Evolutionary conservation across 2,329 filamentous ascomycete species (phyloP).

Genomic region (Chaetomiaceae sp.): DNA sequence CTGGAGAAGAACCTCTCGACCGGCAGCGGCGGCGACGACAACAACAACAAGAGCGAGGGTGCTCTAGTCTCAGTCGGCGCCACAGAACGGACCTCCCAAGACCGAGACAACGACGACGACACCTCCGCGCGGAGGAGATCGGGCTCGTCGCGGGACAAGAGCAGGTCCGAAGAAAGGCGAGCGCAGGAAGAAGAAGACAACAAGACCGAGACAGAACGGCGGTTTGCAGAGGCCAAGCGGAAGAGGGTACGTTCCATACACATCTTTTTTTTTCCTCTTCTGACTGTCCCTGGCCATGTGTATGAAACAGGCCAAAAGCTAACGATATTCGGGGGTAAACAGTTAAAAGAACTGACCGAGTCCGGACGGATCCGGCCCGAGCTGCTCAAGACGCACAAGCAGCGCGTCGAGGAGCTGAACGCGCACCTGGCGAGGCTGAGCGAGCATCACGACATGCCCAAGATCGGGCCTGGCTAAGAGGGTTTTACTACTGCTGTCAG

Average conservation of each 20-base stretch:
- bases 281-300: no score
- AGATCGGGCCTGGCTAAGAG: constrained; percentile 56
- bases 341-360: constrained; percentile 78
- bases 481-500: no score
- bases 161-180: constrained; percentile 19
- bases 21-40: constrained; percentile 28
- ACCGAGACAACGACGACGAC: background rate
- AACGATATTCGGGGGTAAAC: no score
- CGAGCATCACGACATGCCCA: constrained; percentile 96
- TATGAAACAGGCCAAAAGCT: no score
- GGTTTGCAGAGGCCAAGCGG: constrained; percentile 73
- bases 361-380: constrained; percentile 56
- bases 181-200: constrained; percentile 28
- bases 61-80: constrained; percentile 37
- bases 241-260: constrained; percentile 61
- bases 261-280: background rate
- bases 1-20: constrained; percentile 44
- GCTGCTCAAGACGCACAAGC: constrained; percentile 92
- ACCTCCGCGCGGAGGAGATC: background rate
- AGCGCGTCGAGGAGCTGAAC: constrained; percentile 92
- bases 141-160: constrained; percentile 36
- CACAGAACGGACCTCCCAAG: no score
- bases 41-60: constrained; percentile 36
- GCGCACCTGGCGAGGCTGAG: constrained; percentile 86
- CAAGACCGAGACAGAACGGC: constrained; percentile 72